Base-by-base conservation (phyloP, 164 flowering plant species). In the Aristolochia fimbriata region DNA sequence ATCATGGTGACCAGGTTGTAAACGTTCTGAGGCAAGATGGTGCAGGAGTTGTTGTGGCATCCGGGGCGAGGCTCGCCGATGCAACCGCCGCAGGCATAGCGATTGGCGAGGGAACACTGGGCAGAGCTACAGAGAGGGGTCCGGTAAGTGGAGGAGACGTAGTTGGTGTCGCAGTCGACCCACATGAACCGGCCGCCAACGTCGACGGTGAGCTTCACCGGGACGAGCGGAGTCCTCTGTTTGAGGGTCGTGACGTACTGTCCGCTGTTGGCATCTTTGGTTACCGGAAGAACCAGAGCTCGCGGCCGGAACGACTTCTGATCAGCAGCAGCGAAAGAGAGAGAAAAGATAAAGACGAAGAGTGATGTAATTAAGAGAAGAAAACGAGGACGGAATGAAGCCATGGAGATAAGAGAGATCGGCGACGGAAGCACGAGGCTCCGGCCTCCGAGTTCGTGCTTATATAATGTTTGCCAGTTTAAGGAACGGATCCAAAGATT, bases 41-140 rank as follows among this genome's bases (percentile, higher is more conserved):
- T 50, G 48, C 73, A 73, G 1, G 69, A 52, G 63, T 71, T 59
- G 52, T 68, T 71, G 63, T 60, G 61, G 69, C 77, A 70, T 15
- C 70, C 64, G 9, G 71, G 65, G 6, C 30, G 30, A 6, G 70
- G 63, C 24, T 17, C 20, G 22, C 48, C 17, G 11, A 16, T 21
- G 61, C 60, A 57, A 9, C 16, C 15, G 48, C 23, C 30, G 33
- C 61, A 64, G 11, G 46, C 30, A 13, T 12, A 9, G 16, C 51
- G 15, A 0, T 15, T 51, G 23, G 67, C 67, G 19, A 57, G 43
- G 24, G 52, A 47, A 41, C 67, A 64, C n/a, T 57, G 55, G 23
- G 67, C 4, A 0, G 61, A 57, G 27, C 67, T 31, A 24, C 62
- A 64, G 24, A 21, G 57, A 48, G 23, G 33, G 12, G 62, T 20